Conservation (phyloP, 306 rosid species). For the Gillenia trifoliata region DNA sequence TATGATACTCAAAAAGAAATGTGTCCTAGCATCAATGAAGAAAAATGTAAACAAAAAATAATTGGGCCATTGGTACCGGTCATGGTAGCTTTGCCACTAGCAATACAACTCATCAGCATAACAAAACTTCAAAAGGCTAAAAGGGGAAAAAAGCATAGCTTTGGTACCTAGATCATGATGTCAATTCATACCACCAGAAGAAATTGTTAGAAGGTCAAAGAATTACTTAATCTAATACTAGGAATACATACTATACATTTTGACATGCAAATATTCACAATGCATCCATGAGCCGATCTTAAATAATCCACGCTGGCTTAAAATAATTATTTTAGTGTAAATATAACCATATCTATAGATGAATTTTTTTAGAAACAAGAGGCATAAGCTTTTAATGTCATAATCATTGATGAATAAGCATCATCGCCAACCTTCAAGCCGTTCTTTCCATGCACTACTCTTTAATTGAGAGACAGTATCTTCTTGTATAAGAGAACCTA, state of each 20-base stretch:
- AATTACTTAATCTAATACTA: not conserved
- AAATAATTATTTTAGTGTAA: not conserved
- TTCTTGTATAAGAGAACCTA: conserved; percentile 75
- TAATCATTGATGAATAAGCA: not conserved
- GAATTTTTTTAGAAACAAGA: not conserved
- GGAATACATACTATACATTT: not conserved
- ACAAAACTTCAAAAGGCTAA: not conserved
- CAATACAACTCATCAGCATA: not conserved
- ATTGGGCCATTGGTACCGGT: not conserved
- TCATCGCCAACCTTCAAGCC: conserved; percentile 77
- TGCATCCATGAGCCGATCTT: not conserved
- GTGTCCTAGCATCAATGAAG: not conserved
- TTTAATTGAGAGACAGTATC: conserved; percentile 76
- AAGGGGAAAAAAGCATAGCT: not conserved
- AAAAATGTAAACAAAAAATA: not conserved
- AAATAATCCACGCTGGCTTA: not conserved
- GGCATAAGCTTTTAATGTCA: not conserved
- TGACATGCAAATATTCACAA: not conserved
- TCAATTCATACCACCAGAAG: not conserved
- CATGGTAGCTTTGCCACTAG: not conserved
- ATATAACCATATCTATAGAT: not conserved
- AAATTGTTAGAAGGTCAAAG: not conserved
- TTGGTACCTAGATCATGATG: not conserved
- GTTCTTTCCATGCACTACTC: conserved; percentile 93
- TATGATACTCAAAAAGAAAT: not conserved